A percentile compares a stretch with the other conserved stretches of the same genome.
These are phyloP conservation scores for Naganishia friedmannii DNA, from an alignment of 768 basidiomycete species.

Conservation along the genomic window DNA sequence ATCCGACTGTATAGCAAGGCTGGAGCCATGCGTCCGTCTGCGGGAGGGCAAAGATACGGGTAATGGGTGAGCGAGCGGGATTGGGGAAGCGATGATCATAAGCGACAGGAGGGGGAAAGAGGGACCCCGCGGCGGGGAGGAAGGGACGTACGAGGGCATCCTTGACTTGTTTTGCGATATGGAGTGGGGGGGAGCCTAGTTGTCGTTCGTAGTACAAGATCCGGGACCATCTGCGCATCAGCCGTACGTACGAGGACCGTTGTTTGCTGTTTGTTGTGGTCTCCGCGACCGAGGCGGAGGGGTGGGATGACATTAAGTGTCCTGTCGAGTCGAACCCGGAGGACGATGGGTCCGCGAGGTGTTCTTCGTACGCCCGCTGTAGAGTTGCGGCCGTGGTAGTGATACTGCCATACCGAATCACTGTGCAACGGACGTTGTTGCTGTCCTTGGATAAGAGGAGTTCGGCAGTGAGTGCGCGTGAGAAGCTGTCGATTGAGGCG, in stretches of 20 bases:
- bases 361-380: not conserved
- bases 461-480: not conserved
- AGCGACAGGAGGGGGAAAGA: not conserved
- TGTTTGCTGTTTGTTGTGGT: not conserved
- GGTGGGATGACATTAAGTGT: not conserved
- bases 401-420: conserved; percentile 1
- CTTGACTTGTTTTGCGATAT: not conserved
- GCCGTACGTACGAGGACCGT: not conserved
- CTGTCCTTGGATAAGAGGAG: not conserved
- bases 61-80: no score
- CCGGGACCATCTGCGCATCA: not conserved
- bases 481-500: conserved; percentile 1
- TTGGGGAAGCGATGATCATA: no score
- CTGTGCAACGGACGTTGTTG: not conserved
- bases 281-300: not conserved
- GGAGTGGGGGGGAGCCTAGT: not conserved
- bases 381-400: not conserved
- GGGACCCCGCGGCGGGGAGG: not conserved
- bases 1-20: conserved; percentile 10
- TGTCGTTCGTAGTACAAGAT: no score
- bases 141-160: conserved; percentile 12
- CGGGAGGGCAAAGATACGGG: not conserved
- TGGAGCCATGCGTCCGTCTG: conserved; percentile 5
- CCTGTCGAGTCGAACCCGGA: not conserved
- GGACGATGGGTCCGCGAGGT: no score